phyloP scores from a whole-genome alignment of 768 basidiomycete species.

The Pisolithus orientalis region DNA sequence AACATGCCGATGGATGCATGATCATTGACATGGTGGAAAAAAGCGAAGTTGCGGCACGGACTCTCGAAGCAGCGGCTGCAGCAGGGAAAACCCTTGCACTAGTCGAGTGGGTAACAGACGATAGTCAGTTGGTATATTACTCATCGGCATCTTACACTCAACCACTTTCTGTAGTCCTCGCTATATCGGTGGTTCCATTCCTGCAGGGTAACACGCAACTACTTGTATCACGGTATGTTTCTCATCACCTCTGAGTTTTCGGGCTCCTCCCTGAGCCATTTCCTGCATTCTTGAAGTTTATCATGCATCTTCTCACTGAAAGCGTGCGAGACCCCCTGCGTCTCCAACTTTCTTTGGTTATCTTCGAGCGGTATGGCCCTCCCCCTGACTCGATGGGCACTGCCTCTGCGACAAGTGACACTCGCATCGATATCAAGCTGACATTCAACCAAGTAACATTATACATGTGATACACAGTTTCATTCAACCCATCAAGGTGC shows the following conservation, averaged over 20 bases:
- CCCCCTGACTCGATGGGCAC: conserved; percentile 35
- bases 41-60: conserved; percentile 34
- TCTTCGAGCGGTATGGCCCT: conserved; percentile 49
- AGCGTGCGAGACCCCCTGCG: conserved; percentile 42
- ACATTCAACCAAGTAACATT: conserved; percentile 44
- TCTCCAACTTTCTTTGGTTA: conserved; percentile 45
- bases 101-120: conserved; percentile 44
- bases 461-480: conserved; percentile 39
- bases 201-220: conserved; percentile 33
- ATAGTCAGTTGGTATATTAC: conserved; percentile 32
- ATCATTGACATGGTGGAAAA: conserved; percentile 45
- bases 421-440: conserved; percentile 36
- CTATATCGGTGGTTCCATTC: conserved; percentile 50
- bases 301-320: conserved; percentile 48
- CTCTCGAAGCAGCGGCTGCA: conserved; percentile 35
- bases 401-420: conserved; percentile 20
- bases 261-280: neutral
- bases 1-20: conserved; percentile 35
- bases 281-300: conserved; percentile 31
- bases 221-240: conserved; percentile 37
- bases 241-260: neutral
- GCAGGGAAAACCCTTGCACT: conserved; percentile 39
- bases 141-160: neutral
- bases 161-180: conserved; percentile 37
- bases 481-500: conserved; percentile 34